Evolutionary conservation across 2,329 filamentous ascomycete genomes (phyloP), one percentile per base, ranked within the genome.

Genomic region (Alternaria brassicae): DNA sequence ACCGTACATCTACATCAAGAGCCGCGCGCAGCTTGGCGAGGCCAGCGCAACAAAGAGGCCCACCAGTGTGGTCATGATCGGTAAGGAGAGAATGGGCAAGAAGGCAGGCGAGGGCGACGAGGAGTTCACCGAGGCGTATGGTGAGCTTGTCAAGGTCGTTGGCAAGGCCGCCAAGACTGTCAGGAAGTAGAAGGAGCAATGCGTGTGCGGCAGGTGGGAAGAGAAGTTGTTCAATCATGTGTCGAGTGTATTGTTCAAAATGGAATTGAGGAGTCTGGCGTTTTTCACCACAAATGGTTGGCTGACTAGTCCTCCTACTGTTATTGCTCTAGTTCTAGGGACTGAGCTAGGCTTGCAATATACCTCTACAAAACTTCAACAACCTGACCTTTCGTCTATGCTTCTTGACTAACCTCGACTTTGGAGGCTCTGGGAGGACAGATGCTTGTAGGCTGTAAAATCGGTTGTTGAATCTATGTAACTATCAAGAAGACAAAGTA

Each of bases 31-130:
- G 83, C 88, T 99, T 58, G 95, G 95, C 74, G 91, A 92, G 69
- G 94, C 95, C 3, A 93, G 93, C 61, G 91, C 90, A 79, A 99
- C 95, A 49, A 99, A 98, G 89, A 86, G 95, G 65, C 95, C 95
- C 50, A 99, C 95, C 34, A 96, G 91, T 78, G 95, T 99, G 55
- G 92, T 97, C 71, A 96, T 99, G 93, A 88, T 89, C 49, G 80
- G 79, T 51, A 84, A 84, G 70, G 80, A 81, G 27, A 78, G 79
- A 37, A 78, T 78, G 61, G 82, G 81, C 73, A 83, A 81, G 79
- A 78, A 79, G 64, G 79, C 79, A n/a, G 79, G 78, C 45, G 81
- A 77, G 19, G 81, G 79, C 37, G 81, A 82, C 58, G 77, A 70
- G 55, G 79, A 80, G 54, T 87, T 84, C 71, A 79, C 76, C 60